Percentiles rank a stretch among this genome's conserved stretches.
Evolutionary conservation across 306 rosid species (phyloP).

Genomic region (Quercus cerris): DNA sequence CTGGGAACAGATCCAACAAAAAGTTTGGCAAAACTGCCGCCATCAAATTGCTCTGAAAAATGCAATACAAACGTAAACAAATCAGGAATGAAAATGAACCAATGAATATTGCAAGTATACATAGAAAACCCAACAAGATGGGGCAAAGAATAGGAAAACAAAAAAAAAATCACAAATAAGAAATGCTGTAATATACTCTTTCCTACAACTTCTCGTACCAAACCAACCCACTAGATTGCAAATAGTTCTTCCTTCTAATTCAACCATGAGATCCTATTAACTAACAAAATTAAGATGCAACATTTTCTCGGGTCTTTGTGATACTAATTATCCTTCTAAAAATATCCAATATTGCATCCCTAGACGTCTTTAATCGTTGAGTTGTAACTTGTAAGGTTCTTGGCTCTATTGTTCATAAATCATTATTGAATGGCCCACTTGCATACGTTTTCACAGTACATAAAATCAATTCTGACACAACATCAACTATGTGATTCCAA

Average conservation of each 20-base stretch:
- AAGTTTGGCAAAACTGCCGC: slow-evolving; percentile 77
- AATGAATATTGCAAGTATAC: background rate
- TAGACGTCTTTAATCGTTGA: no score
- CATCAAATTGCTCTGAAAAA: slow-evolving; percentile 57
- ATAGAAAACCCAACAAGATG: background rate
- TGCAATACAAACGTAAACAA: background rate
- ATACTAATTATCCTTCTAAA: background rate
- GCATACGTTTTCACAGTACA: background rate
- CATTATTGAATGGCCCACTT: no score
- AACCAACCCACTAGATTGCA: no score
- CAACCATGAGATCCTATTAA: background rate
- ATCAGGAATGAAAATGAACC: background rate
- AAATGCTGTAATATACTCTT: no score
- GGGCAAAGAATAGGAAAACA: background rate
- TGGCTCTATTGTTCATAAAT: no score
- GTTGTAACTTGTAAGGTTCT: no score
- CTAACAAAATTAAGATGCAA: background rate
- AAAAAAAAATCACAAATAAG: no score
- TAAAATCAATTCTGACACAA: background rate
- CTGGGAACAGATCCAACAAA: slow-evolving; percentile 94
- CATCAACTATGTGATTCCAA: background rate
- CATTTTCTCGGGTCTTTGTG: background rate
- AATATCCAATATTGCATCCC: background rate
- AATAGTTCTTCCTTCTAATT: background rate
- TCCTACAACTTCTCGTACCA: no score